Evolutionary conservation across 495 filamentous ascomycete species (phyloP).

Genomic region (Neurospora sp.): DNA sequence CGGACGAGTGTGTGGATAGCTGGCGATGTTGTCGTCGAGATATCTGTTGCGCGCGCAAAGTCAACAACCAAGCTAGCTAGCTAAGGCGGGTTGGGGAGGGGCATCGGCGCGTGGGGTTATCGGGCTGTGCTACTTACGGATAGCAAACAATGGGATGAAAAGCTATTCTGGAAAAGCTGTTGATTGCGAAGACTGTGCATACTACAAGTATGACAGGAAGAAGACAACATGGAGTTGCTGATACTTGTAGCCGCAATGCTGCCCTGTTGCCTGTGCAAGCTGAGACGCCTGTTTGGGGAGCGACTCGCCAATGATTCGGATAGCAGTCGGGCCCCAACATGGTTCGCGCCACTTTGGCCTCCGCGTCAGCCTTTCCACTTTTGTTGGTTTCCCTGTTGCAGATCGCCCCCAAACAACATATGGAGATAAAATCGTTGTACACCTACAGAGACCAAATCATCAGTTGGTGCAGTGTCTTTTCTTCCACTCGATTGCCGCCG

Average conservation of each 20-base stretch:
- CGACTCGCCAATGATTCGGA: slow-evolving; percentile 1
- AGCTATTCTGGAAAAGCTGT: background rate
- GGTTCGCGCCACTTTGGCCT: background rate
- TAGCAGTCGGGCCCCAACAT: background rate
- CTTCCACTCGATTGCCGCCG: background rate
- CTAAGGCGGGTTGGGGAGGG: background rate
- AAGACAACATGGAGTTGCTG: background rate
- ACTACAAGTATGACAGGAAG: background rate
- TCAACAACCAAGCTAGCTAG: background rate
- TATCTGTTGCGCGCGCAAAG: background rate
- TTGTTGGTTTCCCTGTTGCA: background rate
- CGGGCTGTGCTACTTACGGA: background rate
- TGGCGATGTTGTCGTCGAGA: background rate
- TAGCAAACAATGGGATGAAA: background rate
- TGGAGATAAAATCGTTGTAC: too few species aligned
- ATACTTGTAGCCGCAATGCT: background rate
- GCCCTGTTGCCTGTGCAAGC: slow-evolving; percentile 6
- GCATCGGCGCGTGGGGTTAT: background rate
- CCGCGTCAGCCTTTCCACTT: background rate
- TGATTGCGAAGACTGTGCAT: background rate
- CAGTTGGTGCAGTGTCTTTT: background rate
- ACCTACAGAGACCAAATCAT: background rate
- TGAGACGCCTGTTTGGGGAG: slow-evolving; percentile 9
- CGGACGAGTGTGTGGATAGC: background rate
- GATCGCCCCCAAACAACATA: background rate